Percentiles rank a stretch among this genome's conserved stretches.
Conservation (phyloP, 2,329 filamentous ascomycete genomes). For the Berkeleyomyces basicola region DNA sequence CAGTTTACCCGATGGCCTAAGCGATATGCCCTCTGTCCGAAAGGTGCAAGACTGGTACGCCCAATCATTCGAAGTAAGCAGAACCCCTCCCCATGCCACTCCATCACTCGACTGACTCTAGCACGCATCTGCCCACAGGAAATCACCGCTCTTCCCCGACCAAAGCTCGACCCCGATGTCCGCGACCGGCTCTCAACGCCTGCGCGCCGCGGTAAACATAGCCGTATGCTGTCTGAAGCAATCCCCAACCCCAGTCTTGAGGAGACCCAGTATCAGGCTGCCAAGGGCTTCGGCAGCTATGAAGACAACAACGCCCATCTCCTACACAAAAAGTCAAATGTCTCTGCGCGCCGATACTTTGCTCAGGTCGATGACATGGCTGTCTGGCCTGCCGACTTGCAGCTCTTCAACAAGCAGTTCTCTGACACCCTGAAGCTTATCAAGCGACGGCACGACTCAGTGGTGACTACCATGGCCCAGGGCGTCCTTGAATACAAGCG, state of each 20-base stretch:
- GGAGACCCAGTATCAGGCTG: conserved; percentile 61
- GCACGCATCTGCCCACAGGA: conserved; percentile 39
- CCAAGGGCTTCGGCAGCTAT: conserved; percentile 27
- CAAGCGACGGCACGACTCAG: conserved; percentile 88
- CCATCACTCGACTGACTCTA: background rate
- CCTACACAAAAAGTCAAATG: conserved; percentile 30
- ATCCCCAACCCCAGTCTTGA: conserved; percentile 82
- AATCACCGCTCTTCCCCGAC: conserved; percentile 73
- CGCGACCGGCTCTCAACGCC: conserved; percentile 63
- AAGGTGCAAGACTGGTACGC: conserved; percentile 97
- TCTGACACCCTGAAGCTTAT: conserved; percentile 79
- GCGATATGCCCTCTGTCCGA: conserved; percentile 93
- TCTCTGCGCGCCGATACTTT: conserved; percentile 61
- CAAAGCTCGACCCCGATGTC: conserved; percentile 57
- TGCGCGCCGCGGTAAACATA: conserved; percentile 38
- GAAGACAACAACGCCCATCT: conserved; percentile 31
- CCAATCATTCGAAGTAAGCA: conserved; percentile 87
- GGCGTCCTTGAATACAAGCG: conserved; percentile 98
- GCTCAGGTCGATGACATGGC: conserved; percentile 82
- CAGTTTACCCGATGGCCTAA: conserved; percentile 84
- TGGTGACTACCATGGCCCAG: conserved; percentile 95
- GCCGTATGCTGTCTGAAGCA: conserved; percentile 59
- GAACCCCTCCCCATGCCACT: background rate
- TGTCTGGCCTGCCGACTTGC: conserved; percentile 86
- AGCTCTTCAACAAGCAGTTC: conserved; percentile 87